Base-by-base conservation (phyloP, 1,284 basidiomycete species). In the Ganoderma sinense region DNA sequence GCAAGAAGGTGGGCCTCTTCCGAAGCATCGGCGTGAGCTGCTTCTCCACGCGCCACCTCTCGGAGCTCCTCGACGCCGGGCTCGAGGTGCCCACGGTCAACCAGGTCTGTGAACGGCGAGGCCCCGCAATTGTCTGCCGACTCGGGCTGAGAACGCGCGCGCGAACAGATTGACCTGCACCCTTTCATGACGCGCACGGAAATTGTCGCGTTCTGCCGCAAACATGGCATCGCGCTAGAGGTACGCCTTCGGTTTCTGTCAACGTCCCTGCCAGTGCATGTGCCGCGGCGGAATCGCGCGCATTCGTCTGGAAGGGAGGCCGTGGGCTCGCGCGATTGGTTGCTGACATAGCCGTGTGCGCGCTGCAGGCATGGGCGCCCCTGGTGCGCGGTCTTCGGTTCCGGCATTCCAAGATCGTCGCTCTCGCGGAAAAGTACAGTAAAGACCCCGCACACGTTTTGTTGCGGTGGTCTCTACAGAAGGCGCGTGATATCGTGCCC, bases 401-500 rank as follows among this genome's bases (percentile, higher is more conserved):
- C 77, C 77, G 84, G 13, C 86, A 88, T 72, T 82, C 86, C 40
- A 74, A 76, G 10, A 83, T 91, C 70, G 77, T 76, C 20, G 73
- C 71, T 13, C 77, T 87, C 14, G 82, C 84, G 4, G 68, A 79
- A 41, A 89, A 90, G 82, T 88, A 93, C 75, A 78, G 79, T 41
- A 94, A 91, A 76, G 81, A 85, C 18, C 83, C 88, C 18, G 88
- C 91, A 0, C 93, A 95, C 75, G 82, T 96, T 56, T 83, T 95
- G 58, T 82, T 95, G 43, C 84, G 93, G 20, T 95, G 91, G 83
- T 91, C 89, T 16, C 79, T 96, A n/a, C 94, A 93, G 85, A 87
- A 93, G 89, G 92, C 91, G 75, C 63, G 82, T 71, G 16, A 29
- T 31, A 13, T 41, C 18, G 36, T 7, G 7, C 23, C 5, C 45